Evolutionary conservation across 257 asterid species (phyloP).

Genomic region (Jacaranda mimosifolia): DNA sequence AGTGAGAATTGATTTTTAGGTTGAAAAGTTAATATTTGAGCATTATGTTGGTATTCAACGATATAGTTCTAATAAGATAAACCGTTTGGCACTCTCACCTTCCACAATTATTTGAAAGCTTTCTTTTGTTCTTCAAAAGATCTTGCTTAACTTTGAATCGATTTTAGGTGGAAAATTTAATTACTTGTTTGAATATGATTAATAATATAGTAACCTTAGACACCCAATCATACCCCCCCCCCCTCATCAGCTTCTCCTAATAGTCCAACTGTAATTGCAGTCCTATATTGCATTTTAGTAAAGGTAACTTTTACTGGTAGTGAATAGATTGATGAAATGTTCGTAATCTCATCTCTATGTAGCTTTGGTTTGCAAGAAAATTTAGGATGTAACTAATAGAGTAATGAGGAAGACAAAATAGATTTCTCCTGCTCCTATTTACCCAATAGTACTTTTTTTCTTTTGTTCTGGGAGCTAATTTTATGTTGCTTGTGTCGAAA

Average conservation of each 20-base stretch:
- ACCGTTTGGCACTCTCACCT: not conserved
- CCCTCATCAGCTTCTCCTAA: slow-evolving; percentile 4
- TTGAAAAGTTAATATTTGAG: slow-evolving; percentile 1
- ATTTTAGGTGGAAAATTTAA: not conserved
- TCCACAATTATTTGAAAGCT: slow-evolving; percentile 11
- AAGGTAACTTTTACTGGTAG: slow-evolving; percentile 20
- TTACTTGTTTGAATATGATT: not conserved
- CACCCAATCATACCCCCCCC: not conserved
- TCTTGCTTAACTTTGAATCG: not conserved
- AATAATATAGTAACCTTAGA: not conserved
- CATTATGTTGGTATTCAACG: not conserved
- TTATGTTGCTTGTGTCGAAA: slow-evolving; percentile 26
- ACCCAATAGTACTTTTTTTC: slow-evolving; percentile 67
- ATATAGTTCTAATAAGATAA: not conserved
- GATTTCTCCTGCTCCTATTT: slow-evolving; percentile 92
- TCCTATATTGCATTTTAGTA: slow-evolving; percentile 10
- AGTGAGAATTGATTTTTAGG: slow-evolving; percentile 30
- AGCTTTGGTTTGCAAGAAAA: slow-evolving; percentile 87
- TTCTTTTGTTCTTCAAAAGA: not conserved
- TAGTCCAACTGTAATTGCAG: not conserved
- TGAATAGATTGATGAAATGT: slow-evolving; percentile 9
- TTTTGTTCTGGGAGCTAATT: too few species aligned
- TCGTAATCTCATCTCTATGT: slow-evolving; percentile 36
- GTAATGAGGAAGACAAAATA: slow-evolving; percentile 82
- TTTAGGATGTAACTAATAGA: slow-evolving; percentile 92